Base-by-base conservation (phyloP, 2,329 filamentous ascomycete genomes). In the Cladosporium sp. region DNA sequence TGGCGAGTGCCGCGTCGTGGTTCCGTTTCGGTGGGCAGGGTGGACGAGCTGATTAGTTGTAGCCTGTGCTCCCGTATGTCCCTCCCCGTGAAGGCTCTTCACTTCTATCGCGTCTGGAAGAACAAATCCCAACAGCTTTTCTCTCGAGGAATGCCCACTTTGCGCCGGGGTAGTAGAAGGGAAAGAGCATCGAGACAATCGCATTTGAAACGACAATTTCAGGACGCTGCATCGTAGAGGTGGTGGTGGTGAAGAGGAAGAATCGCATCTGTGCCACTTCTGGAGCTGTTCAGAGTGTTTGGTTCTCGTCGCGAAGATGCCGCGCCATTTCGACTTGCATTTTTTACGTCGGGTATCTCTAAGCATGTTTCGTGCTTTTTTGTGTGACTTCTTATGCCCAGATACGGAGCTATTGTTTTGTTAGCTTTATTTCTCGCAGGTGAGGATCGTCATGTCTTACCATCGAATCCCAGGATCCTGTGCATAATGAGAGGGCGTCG, bases 401-500 rank as follows among this genome's bases (percentile, higher is more conserved):
- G 73, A 84, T 82, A 66, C 82, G 81, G 66, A 84, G 77, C 82
- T 84, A 72, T 53, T 54, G 23, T 26, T 59, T 63, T 39, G 65
- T 75, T 68, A 75, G 71, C 67, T 13, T 49, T 23, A n/a, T 30
- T 16, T 30, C 10, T 57, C 5, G 14, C 5, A 18, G n/a, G 18
- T 21, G n/a, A 32, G 23, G n/a, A n/a, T n/a, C n/a, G n/a, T n/a
- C 32, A 36, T 39, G 16, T 18, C 92, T 83, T 87, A 98, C 95
- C 85, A 97, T 86, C 75, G 95, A 97, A 83, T 99, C 95, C 95
- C 95, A 99, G 72, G 95, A 99, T 79, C 95, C 95, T 76, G 95
- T 99, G 87, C 95, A 98, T 83, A 99, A 85, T 84, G 94, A 98
- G 83, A 98, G 97, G 69, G 94, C 95, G 77, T 99, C 95, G 79